Base-by-base conservation (phyloP, 2,329 filamentous ascomycete genomes). In the Xenosphaeropsis pyriputrescens region DNA sequence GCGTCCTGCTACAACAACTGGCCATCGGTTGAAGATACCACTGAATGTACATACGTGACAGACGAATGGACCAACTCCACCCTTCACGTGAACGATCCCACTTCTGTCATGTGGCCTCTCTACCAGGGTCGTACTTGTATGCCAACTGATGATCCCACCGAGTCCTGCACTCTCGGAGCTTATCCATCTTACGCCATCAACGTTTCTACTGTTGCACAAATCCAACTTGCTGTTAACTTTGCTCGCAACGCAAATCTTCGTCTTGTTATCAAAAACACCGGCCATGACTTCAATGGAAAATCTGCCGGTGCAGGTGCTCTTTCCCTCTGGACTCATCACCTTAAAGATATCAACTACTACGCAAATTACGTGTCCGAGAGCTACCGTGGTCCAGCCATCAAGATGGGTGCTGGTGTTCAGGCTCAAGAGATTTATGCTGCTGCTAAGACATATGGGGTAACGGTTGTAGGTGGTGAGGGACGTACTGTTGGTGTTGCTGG, bases 281-380 rank as follows among this genome's bases (percentile, higher is more conserved):
- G 70, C 2, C 70, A 75, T 47, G 69, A 73, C 41, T 60, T 52
- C 39, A 43, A 44, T 12, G 77, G 75, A 31, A 69, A 71, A 31
- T 75, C 69, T 0, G 74, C 73, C 0, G 77, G 76, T 13, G 67
- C 65, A 15, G 75, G 75, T 2, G 61, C 68, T 0, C 51, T 76
- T 3, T 61, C 64, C 3, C 57, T 77, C 37, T 76, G 73, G 63
- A 75, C 65, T 6, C 70, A 75, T 41, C 53, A 62, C 42, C 61
- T 76, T 38, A 66, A 72, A 47, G 55, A 61, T 16, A 60, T 64
- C 42, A 36, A 52, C 3, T 47, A 62, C 44, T 49, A 60, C 17
- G 13, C 14, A 11, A 50, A 61, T 47, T 68, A 59, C 35, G 50
- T 53, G 5, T 51, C 57, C 16, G 9, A 45, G 2, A 41, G 55